These are phyloP conservation scores for Primulina tabacum DNA, from an alignment of 257 asterid species.

Conservation along the genomic window DNA sequence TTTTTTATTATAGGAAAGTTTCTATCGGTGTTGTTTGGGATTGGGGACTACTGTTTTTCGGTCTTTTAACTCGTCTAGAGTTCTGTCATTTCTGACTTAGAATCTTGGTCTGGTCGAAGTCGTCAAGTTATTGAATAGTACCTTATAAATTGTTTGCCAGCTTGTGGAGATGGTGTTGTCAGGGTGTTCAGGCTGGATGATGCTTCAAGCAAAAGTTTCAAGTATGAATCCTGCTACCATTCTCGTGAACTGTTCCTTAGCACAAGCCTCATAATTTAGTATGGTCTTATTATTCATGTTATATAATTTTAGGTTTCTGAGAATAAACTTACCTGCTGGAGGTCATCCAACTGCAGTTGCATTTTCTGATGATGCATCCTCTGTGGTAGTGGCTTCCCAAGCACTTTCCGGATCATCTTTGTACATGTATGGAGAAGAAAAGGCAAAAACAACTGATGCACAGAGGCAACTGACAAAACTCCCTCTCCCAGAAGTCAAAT, in stretches of 20 bases:
- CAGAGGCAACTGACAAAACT: constrained; percentile 72
- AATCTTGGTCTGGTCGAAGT: constrained; percentile 8
- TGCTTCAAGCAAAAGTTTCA: constrained; percentile 90
- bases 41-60: constrained; percentile 1
- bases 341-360: constrained; percentile 84
- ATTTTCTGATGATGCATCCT: constrained; percentile 73
- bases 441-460: constrained; percentile 46
- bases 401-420: constrained; percentile 74
- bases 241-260: constrained; percentile 17
- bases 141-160: constrained; percentile 39
- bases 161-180: constrained; percentile 85
- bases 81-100: constrained; percentile 9
- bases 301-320: constrained; percentile 59
- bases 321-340: constrained; percentile 85
- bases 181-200: constrained; percentile 96
- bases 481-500: constrained; percentile 88
- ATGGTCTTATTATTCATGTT: constrained; percentile 9
- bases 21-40: not conserved
- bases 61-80: constrained; percentile 1
- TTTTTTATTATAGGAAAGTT: constrained; percentile 1
- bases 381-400: constrained; percentile 74
- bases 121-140: constrained; percentile 11
- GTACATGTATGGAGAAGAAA: constrained; percentile 91
- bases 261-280: constrained; percentile 13
- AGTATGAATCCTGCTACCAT: constrained; percentile 46